These are phyloP conservation scores for Raddia guianensis DNA, from an alignment of 176 grass and related monocot species.

Conservation along the genomic window DNA sequence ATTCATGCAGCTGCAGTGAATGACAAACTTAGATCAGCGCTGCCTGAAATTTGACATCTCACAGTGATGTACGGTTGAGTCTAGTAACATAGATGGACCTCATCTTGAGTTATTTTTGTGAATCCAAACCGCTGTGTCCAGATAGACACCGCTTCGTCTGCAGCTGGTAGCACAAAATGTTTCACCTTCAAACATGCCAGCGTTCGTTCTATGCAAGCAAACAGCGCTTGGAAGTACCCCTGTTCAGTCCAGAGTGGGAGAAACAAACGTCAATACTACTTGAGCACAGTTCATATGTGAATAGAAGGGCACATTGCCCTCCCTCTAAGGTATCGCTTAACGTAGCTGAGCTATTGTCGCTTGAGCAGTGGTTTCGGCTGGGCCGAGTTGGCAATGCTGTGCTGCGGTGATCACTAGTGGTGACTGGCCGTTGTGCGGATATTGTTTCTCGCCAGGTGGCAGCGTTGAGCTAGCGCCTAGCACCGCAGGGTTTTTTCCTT, in stretches of 20 bases:
- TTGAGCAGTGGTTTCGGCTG: too few species aligned
- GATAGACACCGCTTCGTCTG: conserved; percentile 77
- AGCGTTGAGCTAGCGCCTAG: too few species aligned
- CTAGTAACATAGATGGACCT: conserved; percentile 54
- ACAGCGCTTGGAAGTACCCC: conserved; percentile 90
- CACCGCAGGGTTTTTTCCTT: too few species aligned
- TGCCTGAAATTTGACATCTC: conserved; percentile 4
- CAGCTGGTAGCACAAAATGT: conserved; percentile 87
- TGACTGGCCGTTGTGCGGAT: too few species aligned
- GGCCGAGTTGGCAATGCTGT: too few species aligned
- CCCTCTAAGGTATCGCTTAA: too few species aligned
- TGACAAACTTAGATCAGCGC: conserved; percentile 25
- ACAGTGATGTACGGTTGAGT: background rate
- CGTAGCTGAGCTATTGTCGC: too few species aligned
- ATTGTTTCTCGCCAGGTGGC: too few species aligned
- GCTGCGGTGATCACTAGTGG: too few species aligned
- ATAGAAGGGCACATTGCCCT: background rate
- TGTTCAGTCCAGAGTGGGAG: conserved; percentile 39
- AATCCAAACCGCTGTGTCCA: conserved; percentile 93
- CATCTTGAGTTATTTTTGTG: conserved; percentile 65
- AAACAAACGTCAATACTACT: conserved; percentile 33
- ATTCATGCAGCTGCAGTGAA: conserved; percentile 58
- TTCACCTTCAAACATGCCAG: conserved; percentile 71
- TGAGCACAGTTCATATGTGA: conserved; percentile 22
- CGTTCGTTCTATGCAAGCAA: conserved; percentile 65